These are phyloP conservation scores for Hypseocharis bilobata DNA, from an alignment of 441 rosid species.

Conservation along the genomic window DNA sequence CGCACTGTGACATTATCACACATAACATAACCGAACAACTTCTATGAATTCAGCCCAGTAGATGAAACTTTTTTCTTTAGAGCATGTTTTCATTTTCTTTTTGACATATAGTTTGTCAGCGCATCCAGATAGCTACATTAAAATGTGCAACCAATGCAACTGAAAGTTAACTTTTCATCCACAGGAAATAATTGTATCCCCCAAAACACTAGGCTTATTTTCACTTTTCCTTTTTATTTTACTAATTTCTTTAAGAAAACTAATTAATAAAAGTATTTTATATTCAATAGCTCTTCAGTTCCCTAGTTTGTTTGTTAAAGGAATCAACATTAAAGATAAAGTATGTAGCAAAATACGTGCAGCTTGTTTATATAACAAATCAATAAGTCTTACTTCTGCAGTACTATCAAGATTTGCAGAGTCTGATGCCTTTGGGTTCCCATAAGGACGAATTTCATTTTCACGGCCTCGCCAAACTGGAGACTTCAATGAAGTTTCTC, in stretches of 20 bases:
- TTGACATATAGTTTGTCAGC: background rate
- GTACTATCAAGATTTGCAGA: conserved; percentile 95
- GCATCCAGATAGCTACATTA: conserved; percentile 1
- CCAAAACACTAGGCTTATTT: background rate
- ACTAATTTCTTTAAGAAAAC: background rate
- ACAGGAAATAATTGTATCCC: background rate
- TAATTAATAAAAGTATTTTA: background rate
- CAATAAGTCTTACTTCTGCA: conserved; percentile 66
- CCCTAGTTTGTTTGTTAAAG: background rate
- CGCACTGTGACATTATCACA: background rate
- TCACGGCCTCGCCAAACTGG: conserved; percentile 95
- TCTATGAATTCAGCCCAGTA: background rate
- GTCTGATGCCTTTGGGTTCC: conserved; percentile 90
- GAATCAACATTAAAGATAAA: background rate
- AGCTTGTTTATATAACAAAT: conserved; percentile 4
- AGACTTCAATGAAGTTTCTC: conserved; percentile 84
- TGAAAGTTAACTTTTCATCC: background rate
- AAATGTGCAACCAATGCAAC: background rate
- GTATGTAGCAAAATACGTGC: background rate
- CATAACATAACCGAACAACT: background rate
- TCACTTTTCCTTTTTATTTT: background rate
- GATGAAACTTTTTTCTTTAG: background rate
- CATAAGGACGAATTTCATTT: conserved; percentile 89
- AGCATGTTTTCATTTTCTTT: background rate
- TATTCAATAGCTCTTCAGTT: background rate